Percentiles rank a stretch among this genome's conserved stretches.
phyloP scores from a whole-genome alignment of 108 stramenopile species.

The Discostella stelligeroides region DNA sequence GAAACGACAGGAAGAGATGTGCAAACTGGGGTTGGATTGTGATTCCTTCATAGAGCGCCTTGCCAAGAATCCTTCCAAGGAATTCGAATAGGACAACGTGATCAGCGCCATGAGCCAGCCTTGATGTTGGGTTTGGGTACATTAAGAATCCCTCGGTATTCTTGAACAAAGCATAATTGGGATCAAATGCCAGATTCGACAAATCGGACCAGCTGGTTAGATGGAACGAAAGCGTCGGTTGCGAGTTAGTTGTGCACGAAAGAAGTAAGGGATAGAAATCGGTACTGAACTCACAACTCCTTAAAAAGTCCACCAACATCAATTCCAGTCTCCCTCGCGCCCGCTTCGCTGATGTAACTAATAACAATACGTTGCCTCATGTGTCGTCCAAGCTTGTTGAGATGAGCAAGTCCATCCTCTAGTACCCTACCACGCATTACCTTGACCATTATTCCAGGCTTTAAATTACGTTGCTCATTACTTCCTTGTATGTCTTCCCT shows the following conservation, averaged over 20 bases:
- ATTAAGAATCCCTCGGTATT: slow-evolving; percentile 81
- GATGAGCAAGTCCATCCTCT: slow-evolving; percentile 80
- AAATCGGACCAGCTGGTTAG: slow-evolving; percentile 72
- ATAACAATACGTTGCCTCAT: slow-evolving; percentile 84
- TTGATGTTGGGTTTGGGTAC: slow-evolving; percentile 93
- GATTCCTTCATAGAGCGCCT: slow-evolving; percentile 95
- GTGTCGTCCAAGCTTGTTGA: slow-evolving; percentile 80
- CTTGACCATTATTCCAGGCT: slow-evolving; percentile 76
- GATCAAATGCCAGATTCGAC: slow-evolving; percentile 87
- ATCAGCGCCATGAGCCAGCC: slow-evolving; percentile 74
- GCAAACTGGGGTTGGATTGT: slow-evolving; percentile 97
- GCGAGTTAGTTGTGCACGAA: no score
- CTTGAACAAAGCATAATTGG: slow-evolving; percentile 89
- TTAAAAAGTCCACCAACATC: slow-evolving; percentile 99
- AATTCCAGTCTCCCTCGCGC: slow-evolving; percentile 86
- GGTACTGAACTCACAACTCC: slow-evolving; percentile 74
- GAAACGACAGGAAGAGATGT: slow-evolving; percentile 93
- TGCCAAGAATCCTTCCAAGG: slow-evolving; percentile 92
- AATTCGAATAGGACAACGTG: slow-evolving; percentile 89
- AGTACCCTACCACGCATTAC: slow-evolving; percentile 84
- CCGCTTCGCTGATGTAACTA: slow-evolving; percentile 81
- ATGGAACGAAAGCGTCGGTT: no score
- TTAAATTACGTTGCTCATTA: slow-evolving; percentile 57
- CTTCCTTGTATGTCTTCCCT: slow-evolving; percentile 61
- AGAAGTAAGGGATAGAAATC: no score